These are phyloP conservation scores for Osmanthus fragrans DNA, from an alignment of 257 asterid genomes.

Conservation along the genomic window DNA sequence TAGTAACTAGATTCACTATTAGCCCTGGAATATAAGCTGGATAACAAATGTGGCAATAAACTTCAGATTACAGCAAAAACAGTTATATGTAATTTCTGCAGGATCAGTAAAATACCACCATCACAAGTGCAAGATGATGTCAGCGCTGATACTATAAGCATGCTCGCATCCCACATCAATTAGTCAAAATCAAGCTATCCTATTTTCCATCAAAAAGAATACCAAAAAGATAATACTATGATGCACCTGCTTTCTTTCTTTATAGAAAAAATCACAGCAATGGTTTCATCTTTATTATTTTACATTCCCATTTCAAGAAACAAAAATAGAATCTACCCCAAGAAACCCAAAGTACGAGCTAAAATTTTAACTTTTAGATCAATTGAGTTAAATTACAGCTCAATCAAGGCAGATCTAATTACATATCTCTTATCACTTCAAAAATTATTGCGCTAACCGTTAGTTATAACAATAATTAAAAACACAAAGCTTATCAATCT, in stretches of 20 bases:
- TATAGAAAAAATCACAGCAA: neutral
- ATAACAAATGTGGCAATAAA: conserved; percentile 3
- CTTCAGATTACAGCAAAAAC: neutral
- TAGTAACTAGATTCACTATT: conserved; percentile 11
- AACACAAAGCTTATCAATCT: conserved; percentile 5
- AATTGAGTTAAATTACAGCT: conserved; percentile 18
- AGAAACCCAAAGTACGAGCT: neutral
- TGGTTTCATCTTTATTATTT: neutral
- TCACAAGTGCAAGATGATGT: neutral
- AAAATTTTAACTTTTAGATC: conserved; percentile 10
- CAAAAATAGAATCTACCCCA: conserved; percentile 9
- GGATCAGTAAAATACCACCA: neutral
- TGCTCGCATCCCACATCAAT: conserved; percentile 12
- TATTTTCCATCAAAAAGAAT: neutral
- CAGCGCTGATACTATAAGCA: neutral
- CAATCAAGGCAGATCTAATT: conserved; percentile 29
- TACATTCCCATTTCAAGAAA: neutral
- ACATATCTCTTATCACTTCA: conserved; percentile 1
- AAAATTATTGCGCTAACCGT: conserved; percentile 7
- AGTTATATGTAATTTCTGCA: neutral
- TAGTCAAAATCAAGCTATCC: neutral
- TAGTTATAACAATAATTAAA: neutral
- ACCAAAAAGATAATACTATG: neutral
- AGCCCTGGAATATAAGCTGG: neutral
- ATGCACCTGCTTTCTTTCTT: neutral